Evolutionary conservation across 2,329 filamentous ascomycete genomes (phyloP).

Genomic region (Pyricularia grisea): DNA sequence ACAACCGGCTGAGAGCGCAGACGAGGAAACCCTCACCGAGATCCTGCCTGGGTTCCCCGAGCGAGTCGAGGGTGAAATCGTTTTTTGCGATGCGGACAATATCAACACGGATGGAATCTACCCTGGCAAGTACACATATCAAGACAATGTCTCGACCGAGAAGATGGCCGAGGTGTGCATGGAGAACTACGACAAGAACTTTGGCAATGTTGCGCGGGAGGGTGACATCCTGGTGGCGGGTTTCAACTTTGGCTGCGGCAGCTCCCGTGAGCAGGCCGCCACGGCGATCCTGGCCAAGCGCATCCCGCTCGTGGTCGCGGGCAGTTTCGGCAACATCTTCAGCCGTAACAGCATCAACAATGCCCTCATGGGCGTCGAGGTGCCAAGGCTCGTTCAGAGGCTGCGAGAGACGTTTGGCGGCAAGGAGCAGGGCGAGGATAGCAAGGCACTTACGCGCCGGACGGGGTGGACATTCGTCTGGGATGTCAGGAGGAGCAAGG

Average conservation of each 20-base stretch:
- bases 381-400: constrained; percentile 55
- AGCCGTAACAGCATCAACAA: constrained; percentile 65
- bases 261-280: constrained; percentile 75
- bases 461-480: constrained; percentile 79
- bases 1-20: constrained; percentile 16
- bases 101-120: constrained; percentile 93
- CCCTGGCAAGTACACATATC: constrained; percentile 78
- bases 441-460: constrained; percentile 55
- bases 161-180: constrained; percentile 87
- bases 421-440: constrained; percentile 25
- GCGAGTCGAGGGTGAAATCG: constrained; percentile 72
- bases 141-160: constrained; percentile 66
- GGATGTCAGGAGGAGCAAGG: constrained; percentile 65
- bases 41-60: constrained; percentile 82
- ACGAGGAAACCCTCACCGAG: constrained; percentile 46
- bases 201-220: constrained; percentile 50
- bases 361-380: constrained; percentile 61
- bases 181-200: constrained; percentile 81
- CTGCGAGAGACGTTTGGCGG: constrained; percentile 49
- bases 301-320: constrained; percentile 71
- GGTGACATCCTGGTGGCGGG: constrained; percentile 79
- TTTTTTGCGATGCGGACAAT: constrained; percentile 75
- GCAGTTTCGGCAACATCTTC: constrained; percentile 81
- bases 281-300: constrained; percentile 76
- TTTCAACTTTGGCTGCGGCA: constrained; percentile 83